phyloP scores from a whole-genome alignment of 495 filamentous ascomycete species.

The Peziza echinospora region DNA sequence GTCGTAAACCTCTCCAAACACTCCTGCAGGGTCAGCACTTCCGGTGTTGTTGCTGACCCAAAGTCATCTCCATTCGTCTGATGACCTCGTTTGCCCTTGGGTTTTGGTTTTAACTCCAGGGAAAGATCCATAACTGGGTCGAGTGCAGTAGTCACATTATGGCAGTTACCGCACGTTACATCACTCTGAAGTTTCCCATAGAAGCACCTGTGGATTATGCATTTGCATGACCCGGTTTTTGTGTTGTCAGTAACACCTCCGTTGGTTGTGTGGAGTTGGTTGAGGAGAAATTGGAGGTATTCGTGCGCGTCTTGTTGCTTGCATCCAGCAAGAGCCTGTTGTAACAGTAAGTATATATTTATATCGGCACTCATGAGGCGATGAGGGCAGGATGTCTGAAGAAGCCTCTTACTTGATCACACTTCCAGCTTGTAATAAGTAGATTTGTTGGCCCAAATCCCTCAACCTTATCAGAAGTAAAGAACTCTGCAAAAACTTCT shows the following conservation, averaged over 20 bases:
- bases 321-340: conserved; percentile 65
- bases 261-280: conserved; percentile 57
- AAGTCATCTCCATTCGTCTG: conserved; percentile 10
- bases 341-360: conserved; percentile 9
- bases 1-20: conserved; percentile 66
- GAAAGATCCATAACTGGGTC: conserved; percentile 76
- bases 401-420: conserved; percentile 27
- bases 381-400: neutral
- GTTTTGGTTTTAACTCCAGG: conserved; percentile 33
- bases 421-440: conserved; percentile 58
- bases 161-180: conserved; percentile 67
- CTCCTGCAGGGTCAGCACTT: conserved; percentile 42
- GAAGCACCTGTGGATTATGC: conserved; percentile 74
- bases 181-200: conserved; percentile 71
- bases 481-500: conserved; percentile 80
- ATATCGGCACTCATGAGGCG: neutral
- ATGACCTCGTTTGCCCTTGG: conserved; percentile 15
- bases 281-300: conserved; percentile 79
- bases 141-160: conserved; percentile 50
- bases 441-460: conserved; percentile 68
- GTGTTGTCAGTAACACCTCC: conserved; percentile 32
- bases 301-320: conserved; percentile 90
- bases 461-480: conserved; percentile 55
- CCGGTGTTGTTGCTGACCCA: conserved; percentile 16
- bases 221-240: conserved; percentile 47